phyloP scores from a whole-genome alignment of 805 yeast species.

The Debaryomyces hansenii region DNA sequence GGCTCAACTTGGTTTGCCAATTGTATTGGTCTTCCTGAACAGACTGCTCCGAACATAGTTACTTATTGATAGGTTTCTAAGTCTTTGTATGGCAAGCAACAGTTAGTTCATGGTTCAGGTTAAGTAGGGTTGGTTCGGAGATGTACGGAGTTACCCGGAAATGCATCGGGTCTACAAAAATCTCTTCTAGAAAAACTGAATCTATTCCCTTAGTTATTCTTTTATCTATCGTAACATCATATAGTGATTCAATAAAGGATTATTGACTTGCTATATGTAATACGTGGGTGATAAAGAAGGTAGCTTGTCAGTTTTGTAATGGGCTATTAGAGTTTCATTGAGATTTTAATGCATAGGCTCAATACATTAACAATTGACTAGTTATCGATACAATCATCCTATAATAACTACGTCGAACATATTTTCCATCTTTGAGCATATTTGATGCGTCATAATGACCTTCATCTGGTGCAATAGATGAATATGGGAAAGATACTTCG shows the following conservation, averaged over 20 bases:
- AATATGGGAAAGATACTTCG: constrained; percentile 75
- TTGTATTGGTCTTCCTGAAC: constrained; percentile 66
- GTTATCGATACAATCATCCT: constrained; percentile 62
- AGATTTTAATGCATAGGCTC: not conserved
- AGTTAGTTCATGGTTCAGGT: not conserved
- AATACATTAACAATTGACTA: constrained; percentile 4
- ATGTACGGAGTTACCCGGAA: constrained; percentile 5
- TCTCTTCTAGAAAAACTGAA: not conserved
- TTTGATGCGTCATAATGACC: constrained; percentile 8
- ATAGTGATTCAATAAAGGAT: constrained; percentile 9
- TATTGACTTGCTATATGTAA: constrained; percentile 7
- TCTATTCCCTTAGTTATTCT: not conserved
- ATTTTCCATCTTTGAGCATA: constrained; percentile 71
- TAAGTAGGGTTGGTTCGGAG: not conserved
- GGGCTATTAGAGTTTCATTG: not conserved
- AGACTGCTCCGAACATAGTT: constrained; percentile 70
- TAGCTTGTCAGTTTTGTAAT: constrained; percentile 7
- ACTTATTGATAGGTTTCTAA: not conserved
- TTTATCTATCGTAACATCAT: not conserved
- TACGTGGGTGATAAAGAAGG: constrained; percentile 12
- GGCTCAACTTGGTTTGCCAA: constrained; percentile 67
- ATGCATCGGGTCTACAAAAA: not conserved
- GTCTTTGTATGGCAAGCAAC: not conserved
- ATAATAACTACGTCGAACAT: constrained; percentile 68
- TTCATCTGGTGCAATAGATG: constrained; percentile 50